Percentiles rank a stretch among this genome's conserved stretches.
These are phyloP conservation scores for Hydrangea macrophylla DNA, from an alignment of 148 eudicot genomes.

Conservation along the genomic window DNA sequence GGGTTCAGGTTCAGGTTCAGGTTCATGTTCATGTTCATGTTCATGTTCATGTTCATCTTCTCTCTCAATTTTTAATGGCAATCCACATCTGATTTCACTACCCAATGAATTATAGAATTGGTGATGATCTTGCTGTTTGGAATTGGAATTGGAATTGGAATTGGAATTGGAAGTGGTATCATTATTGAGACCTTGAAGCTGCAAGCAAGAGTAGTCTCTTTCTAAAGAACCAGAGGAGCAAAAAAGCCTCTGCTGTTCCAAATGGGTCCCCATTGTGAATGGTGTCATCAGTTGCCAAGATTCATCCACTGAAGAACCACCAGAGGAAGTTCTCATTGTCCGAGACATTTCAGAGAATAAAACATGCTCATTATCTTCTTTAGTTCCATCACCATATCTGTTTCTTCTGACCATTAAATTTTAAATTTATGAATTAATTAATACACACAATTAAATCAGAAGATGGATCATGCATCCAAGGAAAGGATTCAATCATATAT, in stretches of 20 bases:
- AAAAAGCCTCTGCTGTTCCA: slow-evolving; percentile 19
- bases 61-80: slow-evolving; percentile 6
- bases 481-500: neutral
- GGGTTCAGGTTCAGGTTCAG: too few relatives aligned
- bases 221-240: slow-evolving; percentile 23
- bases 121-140: slow-evolving; percentile 17
- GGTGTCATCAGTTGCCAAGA: slow-evolving; percentile 32
- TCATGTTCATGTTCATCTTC: slow-evolving; percentile 34
- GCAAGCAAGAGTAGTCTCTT: slow-evolving; percentile 23
- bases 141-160: too few relatives aligned
- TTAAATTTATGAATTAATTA: too few relatives aligned
- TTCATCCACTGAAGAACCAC: slow-evolving; percentile 24
- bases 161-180: too few relatives aligned
- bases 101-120: slow-evolving; percentile 12
- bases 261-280: slow-evolving; percentile 21
- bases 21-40: too few relatives aligned
- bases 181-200: slow-evolving; percentile 16
- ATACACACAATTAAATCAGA: neutral
- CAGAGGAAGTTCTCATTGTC: slow-evolving; percentile 16
- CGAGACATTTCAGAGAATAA: slow-evolving; percentile 30
- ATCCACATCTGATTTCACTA: slow-evolving; percentile 5
- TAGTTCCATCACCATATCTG: slow-evolving; percentile 29
- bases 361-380: slow-evolving; percentile 32
- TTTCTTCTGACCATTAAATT: neutral
- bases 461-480: neutral